Evolutionary conservation across 2,329 filamentous ascomycete genomes (phyloP), one percentile per base, ranked within the genome.

Genomic region (Cytospora piceicola): DNA sequence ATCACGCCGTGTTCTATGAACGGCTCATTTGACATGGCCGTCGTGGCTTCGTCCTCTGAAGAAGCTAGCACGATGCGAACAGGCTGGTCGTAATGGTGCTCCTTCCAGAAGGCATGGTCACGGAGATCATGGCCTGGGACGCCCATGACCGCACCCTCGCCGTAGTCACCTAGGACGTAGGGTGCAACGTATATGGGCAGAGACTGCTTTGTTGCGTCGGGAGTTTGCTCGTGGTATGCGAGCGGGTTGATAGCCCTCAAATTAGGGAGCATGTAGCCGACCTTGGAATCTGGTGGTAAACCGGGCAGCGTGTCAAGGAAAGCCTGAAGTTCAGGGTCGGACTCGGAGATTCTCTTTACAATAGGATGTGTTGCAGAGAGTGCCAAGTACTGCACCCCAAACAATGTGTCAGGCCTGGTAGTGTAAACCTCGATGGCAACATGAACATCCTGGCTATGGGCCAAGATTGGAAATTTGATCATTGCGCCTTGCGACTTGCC

Each of bases 121-220:
- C 92, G 85, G 5, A 83, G 74, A 75, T 97, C 93, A 73, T 97
- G 93, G 2, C 89, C 93, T 0, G 93, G 93, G 9, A 96, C 93
- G 53, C 93, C 93, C 93, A 97, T 96, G 2, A 96, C 90, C 12
- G 93, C 93, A 1, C 93, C 93, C 70, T 93, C 90, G 20, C 93
- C 92, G 71, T 96, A 95, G 73, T 93, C 91, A 30, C 90, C 90
- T 6, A 96, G 81, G 14, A 96, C 93, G 73, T 96, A 96, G 0
- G 92, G 89, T 12, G 93, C 92, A 27, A 92, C 90, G 72, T 90
- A 96, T 6, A 96, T 82, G 1, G 93, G 92, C 6, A 96, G 71
- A 9, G 84, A 81, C 69, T 83, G 72, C 73, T 86, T 83, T 39
- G 80, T 81, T 1, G 80, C 78, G n/a, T 82, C 80, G 0, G 83